Evolutionary conservation across 495 filamentous ascomycete species (phyloP).

Genomic region (Talaromyces ruber): DNA sequence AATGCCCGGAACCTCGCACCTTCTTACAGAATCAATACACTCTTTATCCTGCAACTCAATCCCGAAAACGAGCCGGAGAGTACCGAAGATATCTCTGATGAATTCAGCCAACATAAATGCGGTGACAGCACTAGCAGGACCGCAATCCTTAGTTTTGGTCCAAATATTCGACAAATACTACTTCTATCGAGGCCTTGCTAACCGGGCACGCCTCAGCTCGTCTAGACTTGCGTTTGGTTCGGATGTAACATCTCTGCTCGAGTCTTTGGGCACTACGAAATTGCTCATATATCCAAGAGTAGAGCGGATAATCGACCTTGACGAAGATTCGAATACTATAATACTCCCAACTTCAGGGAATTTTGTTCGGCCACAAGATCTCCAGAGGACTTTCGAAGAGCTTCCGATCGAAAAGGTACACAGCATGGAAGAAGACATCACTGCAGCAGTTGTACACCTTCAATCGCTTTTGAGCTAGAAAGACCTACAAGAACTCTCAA

Average conservation of each 20-base stretch:
- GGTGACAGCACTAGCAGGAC: conserved; percentile 6
- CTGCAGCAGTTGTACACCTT: conserved; percentile 1
- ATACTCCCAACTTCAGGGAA: conserved; percentile 1
- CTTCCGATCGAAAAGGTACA: neutral
- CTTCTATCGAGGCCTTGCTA: conserved; percentile 5
- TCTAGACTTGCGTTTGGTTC: conserved; percentile 4
- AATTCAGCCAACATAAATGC: conserved; percentile 6
- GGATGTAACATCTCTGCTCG: conserved; percentile 3
- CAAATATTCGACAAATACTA: conserved; percentile 4
- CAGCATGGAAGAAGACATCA: conserved; percentile 3
- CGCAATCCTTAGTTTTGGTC: conserved; percentile 4
- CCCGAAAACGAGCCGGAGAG: conserved; percentile 1
- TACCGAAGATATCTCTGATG: neutral
- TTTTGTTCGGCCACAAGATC: neutral
- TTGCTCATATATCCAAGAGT: conserved; percentile 1
- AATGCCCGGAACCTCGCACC: conserved; percentile 16
- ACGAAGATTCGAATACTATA: neutral
- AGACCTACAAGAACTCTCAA: conserved; percentile 4
- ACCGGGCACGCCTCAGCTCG: conserved; percentile 1
- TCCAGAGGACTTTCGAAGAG: conserved; percentile 3
- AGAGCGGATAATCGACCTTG: neutral
- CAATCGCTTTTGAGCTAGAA: conserved; percentile 1
- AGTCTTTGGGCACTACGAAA: neutral
- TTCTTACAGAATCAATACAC: conserved; percentile 14
- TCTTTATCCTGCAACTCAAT: conserved; percentile 18